phyloP scores from a whole-genome alignment of 2,329 filamentous ascomycete species.

The Colletotrichum tamarilloi region DNA sequence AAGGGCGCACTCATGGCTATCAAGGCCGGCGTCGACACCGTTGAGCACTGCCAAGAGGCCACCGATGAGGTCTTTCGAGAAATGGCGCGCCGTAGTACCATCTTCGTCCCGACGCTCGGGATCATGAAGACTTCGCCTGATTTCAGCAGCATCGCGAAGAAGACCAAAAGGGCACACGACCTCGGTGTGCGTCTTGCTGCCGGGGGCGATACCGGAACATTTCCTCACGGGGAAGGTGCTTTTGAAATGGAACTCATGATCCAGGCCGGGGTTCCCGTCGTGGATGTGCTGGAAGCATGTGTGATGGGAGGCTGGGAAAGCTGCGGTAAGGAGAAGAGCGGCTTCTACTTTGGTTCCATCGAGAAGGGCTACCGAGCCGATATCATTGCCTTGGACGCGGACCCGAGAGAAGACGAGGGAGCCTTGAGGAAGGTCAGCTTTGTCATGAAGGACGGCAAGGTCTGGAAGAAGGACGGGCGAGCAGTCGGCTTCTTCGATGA shows the following conservation, averaged over 20 bases:
- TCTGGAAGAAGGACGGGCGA: constrained; percentile 56
- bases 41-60: constrained; percentile 58
- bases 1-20: constrained; percentile 58
- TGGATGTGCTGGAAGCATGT: constrained; percentile 60
- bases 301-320: constrained; percentile 66
- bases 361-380: constrained; percentile 61
- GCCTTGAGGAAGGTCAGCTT: constrained; percentile 61
- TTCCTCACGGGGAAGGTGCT: constrained; percentile 63
- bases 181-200: constrained; percentile 60
- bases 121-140: constrained; percentile 40
- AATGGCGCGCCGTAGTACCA: constrained; percentile 56
- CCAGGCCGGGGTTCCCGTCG: constrained; percentile 60
- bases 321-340: constrained; percentile 63
- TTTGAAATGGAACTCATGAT: constrained; percentile 66
- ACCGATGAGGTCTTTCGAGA: constrained; percentile 53
- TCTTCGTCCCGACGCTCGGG: constrained; percentile 65
- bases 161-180: constrained; percentile 56
- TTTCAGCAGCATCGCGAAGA: constrained; percentile 44
- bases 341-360: constrained; percentile 63
- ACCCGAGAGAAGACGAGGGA: constrained; percentile 52
- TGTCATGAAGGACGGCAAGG: constrained; percentile 67
- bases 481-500: constrained; percentile 21
- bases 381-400: constrained; percentile 59
- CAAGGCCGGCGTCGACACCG: constrained; percentile 56
- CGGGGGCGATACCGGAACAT: constrained; percentile 65